These are phyloP conservation scores for Chimonanthus praecox DNA, from an alignment of 164 flowering plant species.

Conservation along the genomic window DNA sequence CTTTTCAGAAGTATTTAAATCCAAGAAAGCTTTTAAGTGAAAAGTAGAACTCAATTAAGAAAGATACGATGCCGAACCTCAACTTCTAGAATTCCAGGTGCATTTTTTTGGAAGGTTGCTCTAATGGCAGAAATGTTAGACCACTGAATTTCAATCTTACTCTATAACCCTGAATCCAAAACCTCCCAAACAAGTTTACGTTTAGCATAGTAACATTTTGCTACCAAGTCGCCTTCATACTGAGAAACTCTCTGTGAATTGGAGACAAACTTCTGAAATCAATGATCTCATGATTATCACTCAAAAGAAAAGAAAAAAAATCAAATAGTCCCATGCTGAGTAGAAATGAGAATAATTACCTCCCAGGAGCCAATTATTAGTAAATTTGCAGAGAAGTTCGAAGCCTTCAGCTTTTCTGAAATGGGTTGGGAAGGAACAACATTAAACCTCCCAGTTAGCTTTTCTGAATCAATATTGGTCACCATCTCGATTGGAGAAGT, in stretches of 20 bases:
- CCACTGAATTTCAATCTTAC: slow-evolving; percentile 69
- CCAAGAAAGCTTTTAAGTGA: background rate
- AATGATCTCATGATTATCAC: background rate
- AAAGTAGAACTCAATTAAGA: background rate
- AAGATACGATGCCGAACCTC: slow-evolving; percentile 16
- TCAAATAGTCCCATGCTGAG: background rate
- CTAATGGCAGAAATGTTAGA: slow-evolving; percentile 49
- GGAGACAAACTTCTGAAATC: slow-evolving; percentile 6
- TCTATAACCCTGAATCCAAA: slow-evolving; percentile 48
- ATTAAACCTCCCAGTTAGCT: background rate
- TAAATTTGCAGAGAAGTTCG: slow-evolving; percentile 33
- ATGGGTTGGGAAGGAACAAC: background rate
- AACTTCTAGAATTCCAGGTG: slow-evolving; percentile 32
- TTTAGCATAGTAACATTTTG: slow-evolving; percentile 60
- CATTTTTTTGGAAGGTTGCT: slow-evolving; percentile 32
- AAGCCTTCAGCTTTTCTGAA: slow-evolving; percentile 46
- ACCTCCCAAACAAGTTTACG: slow-evolving; percentile 76
- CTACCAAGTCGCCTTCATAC: slow-evolving; percentile 61
- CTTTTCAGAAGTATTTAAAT: background rate
- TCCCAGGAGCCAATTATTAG: slow-evolving; percentile 56
- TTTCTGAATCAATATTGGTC: background rate
- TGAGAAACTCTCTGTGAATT: slow-evolving; percentile 34
- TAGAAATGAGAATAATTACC: slow-evolving; percentile 24
- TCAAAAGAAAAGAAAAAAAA: background rate
- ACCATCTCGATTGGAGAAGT: background rate